Percentiles rank a stretch among this genome's conserved stretches.
phyloP scores from a whole-genome alignment of 2,329 filamentous ascomycete species.

The Cephalotrichum gorgonifer region DNA sequence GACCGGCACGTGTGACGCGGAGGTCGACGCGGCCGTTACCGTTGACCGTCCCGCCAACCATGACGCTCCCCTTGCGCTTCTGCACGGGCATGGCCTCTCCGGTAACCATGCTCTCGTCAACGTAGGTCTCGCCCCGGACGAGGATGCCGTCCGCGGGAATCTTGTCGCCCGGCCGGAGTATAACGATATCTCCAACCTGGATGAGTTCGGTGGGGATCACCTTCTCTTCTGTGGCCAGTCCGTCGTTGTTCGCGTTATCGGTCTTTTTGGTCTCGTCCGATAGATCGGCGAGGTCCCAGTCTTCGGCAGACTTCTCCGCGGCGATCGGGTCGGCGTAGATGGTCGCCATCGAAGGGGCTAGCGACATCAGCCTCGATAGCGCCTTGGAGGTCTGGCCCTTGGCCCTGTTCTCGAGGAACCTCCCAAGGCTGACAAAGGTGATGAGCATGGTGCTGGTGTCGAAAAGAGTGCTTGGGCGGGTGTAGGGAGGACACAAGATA shows the following conservation, averaged over 20 bases:
- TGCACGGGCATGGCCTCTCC: slow-evolving; percentile 93
- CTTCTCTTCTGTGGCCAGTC: slow-evolving; percentile 66
- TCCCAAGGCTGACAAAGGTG: slow-evolving; percentile 84
- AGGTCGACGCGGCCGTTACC: slow-evolving; percentile 87
- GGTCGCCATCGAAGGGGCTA: slow-evolving; percentile 92
- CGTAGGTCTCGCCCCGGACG: slow-evolving; percentile 80
- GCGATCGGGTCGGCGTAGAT: slow-evolving; percentile 94
- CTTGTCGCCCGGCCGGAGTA: slow-evolving; percentile 90
- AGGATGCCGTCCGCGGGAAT: slow-evolving; percentile 87
- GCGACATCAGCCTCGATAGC: slow-evolving; percentile 85
- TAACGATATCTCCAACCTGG: slow-evolving; percentile 85
- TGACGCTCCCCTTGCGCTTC: slow-evolving; percentile 66
- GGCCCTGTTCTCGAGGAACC: slow-evolving; percentile 86
- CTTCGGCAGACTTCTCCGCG: slow-evolving; percentile 78
- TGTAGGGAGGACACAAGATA: slow-evolving; percentile 62
- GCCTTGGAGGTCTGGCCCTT: slow-evolving; percentile 96
- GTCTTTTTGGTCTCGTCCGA: slow-evolving; percentile 30
- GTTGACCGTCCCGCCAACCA: slow-evolving; percentile 95
- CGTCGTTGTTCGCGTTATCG: slow-evolving; percentile 23
- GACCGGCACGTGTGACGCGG: slow-evolving; percentile 80
- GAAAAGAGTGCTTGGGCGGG: slow-evolving; percentile 78
- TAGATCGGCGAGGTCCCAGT: slow-evolving; percentile 41
- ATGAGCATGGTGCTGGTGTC: slow-evolving; percentile 98
- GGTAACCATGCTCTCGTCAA: slow-evolving; percentile 98
- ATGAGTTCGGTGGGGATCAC: slow-evolving; percentile 90